Evolutionary conservation across 208 protist genomes (phyloP).

Genomic region (Herpetomonas samuelpessoai): DNA sequence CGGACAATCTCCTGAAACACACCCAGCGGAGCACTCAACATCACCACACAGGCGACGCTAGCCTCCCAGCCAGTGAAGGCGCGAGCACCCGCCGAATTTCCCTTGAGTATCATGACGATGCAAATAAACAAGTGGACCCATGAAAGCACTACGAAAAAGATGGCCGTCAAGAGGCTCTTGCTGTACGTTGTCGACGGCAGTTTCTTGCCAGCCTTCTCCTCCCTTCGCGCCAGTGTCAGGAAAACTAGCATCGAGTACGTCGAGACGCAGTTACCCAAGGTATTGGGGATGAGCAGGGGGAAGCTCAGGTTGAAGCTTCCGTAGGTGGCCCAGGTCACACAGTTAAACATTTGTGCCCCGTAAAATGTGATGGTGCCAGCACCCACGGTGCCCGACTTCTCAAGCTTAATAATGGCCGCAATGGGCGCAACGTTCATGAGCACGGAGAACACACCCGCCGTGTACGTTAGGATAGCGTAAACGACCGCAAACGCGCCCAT

Average conservation of each 20-base stretch:
- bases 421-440: slow-evolving; percentile 48
- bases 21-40: slow-evolving; percentile 48
- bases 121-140: slow-evolving; percentile 25
- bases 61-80: slow-evolving; percentile 44
- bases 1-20: slow-evolving; percentile 52
- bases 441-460: slow-evolving; percentile 39
- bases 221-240: slow-evolving; percentile 44
- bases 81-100: slow-evolving; percentile 16
- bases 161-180: slow-evolving; percentile 32
- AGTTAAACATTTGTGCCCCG: slow-evolving; percentile 52
- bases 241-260: slow-evolving; percentile 60
- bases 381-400: slow-evolving; percentile 44
- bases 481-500: slow-evolving; percentile 30
- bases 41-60: slow-evolving; percentile 36
- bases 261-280: slow-evolving; percentile 46
- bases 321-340: slow-evolving; percentile 54
- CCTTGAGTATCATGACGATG: slow-evolving; percentile 27
- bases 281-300: slow-evolving; percentile 46
- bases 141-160: slow-evolving; percentile 33
- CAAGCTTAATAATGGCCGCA: slow-evolving; percentile 40
- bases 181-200: slow-evolving; percentile 53
- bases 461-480: slow-evolving; percentile 43
- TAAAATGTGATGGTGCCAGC: slow-evolving; percentile 56
- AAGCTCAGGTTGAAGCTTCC: slow-evolving; percentile 32
- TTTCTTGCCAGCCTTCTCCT: slow-evolving; percentile 38